Evolutionary conservation across 306 rosid genomes (phyloP), one percentile per base, ranked within the genome.

Genomic region (Rubus parviflorus): DNA sequence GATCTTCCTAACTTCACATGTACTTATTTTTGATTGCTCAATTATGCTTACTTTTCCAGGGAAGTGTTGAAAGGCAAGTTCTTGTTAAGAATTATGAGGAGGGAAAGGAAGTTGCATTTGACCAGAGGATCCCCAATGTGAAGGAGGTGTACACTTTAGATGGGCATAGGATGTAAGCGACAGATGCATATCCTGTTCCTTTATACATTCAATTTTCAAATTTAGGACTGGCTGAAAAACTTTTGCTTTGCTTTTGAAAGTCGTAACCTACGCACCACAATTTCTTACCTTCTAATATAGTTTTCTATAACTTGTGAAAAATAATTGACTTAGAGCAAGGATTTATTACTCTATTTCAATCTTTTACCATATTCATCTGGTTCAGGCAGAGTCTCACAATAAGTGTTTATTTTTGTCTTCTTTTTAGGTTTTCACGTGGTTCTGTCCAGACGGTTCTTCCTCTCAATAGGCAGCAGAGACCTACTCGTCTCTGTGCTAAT

Each of bases 31-130:
- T 23, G 22, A 2, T 2, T 41, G 17, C 19, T 56, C n/a, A 73
- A 46, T 70, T 43, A 62, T 72, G 52, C 40, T 73, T 83, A 77
- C 63, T 30, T 84, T 75, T 74, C 73, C 83, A 92, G 98, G 98
- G 92, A 70, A 71, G 51, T 86, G 87, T 85, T 77, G 98, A 95
- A 87, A 88, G 98, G 77, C 97, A 84, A 84, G 94, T 95, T 65
- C 95, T 95, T 17, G 97, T 95, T 51, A 38, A 80, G 14, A 89
- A 82, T 81, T 95, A 95, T 78, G 89, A 87, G 4, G 80, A n/a
- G 3, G 98, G 98, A 38, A 95, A 88, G 88, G 84, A 38, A 52
- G 92, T 90, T 78, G 95, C 92, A 47, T 95, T 95, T 82, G 93
- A 90, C 49, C 88, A 80, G 42, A 89, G 89, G 87, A 75, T 89